Conservation (phyloP, 441 rosid species). For the Brassica balearica region DNA sequence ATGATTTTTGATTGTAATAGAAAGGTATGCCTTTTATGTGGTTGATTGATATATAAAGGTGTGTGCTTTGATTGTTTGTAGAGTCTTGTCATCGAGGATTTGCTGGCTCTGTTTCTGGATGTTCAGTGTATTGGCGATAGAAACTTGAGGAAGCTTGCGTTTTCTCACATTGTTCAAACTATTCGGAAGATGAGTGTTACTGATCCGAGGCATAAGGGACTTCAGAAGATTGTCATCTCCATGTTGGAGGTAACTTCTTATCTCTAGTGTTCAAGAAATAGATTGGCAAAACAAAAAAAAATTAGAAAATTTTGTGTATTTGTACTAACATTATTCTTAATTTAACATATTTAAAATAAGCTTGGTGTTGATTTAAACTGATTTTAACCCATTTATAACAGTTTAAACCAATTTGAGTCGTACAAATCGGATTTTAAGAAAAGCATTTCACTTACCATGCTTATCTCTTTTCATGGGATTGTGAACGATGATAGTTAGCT, state of each 20-base stretch:
- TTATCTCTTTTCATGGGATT: not conserved
- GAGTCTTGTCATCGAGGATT: constrained; percentile 71
- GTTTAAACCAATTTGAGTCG: not conserved
- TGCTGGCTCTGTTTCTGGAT: constrained; percentile 79
- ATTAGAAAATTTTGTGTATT: not conserved
- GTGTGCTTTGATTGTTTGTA: constrained; percentile 40
- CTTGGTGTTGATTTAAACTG: not conserved
- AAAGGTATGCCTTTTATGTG: not conserved
- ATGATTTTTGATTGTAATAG: not conserved
- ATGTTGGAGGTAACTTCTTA: constrained; percentile 63
- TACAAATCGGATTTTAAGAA: not conserved
- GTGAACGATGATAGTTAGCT: constrained; percentile 6
- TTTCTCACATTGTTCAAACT: constrained; percentile 80
- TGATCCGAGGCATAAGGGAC: constrained; percentile 71
- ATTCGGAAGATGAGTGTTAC: constrained; percentile 81
- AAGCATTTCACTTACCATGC: not conserved
- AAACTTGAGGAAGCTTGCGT: constrained; percentile 73
- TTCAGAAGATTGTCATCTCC: constrained; percentile 78
- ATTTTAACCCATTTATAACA: too few species aligned
- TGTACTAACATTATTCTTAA: not conserved
- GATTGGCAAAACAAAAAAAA: not conserved
- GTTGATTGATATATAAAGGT: not conserved
- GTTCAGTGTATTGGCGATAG: constrained; percentile 86
- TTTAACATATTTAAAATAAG: not conserved
- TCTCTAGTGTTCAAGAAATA: not conserved